phyloP scores from a whole-genome alignment of 441 rosid species.

The Arabidopsis lyrata region DNA sequence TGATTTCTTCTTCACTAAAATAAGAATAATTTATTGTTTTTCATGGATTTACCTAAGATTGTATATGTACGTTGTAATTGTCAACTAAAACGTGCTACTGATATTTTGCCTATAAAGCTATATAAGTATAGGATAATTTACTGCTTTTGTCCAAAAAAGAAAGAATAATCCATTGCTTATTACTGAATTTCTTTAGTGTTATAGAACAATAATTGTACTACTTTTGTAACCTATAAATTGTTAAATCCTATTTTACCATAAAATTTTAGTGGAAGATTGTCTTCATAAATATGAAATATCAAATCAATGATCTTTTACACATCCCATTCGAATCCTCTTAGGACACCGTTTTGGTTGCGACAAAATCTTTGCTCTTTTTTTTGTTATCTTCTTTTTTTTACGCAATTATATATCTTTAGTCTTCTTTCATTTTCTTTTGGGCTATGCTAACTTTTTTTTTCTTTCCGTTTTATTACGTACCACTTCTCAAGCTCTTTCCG shows the following conservation, averaged over 20 bases:
- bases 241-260: slow-evolving; percentile 5
- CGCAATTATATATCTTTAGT: slow-evolving; percentile 19
- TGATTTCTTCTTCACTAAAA: neutral
- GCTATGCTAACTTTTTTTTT: neutral
- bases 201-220: slow-evolving; percentile 10
- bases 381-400: neutral
- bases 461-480: neutral
- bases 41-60: neutral
- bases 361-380: neutral
- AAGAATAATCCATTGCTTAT: neutral
- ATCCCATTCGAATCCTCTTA: slow-evolving; percentile 16
- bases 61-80: neutral
- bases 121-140: neutral
- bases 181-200: slow-evolving; percentile 1
- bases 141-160: neutral
- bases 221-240: neutral
- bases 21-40: neutral
- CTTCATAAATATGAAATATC: neutral
- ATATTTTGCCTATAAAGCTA: neutral
- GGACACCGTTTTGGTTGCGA: slow-evolving; percentile 20
- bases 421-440: slow-evolving; percentile 11
- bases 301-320: neutral
- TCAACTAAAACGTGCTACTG: neutral
- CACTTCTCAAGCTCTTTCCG: slow-evolving; percentile 12
- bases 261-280: slow-evolving; percentile 17